phyloP scores from a whole-genome alignment of 78 protist genomes.

The Guillardia theta region DNA sequence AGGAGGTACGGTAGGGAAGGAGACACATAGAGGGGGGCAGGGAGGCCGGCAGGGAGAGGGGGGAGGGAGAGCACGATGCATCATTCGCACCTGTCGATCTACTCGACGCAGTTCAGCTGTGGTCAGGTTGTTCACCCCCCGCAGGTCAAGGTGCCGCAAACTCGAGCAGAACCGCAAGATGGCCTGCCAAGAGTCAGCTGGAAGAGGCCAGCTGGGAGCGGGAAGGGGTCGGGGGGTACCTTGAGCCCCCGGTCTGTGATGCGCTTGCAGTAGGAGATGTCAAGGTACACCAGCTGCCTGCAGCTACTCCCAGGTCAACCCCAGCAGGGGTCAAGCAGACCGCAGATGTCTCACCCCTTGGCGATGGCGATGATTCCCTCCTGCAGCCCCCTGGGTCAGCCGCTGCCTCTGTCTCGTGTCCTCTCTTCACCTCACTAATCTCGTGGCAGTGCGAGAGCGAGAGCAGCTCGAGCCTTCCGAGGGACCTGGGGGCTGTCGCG shows the following conservation, averaged over 20 bases:
- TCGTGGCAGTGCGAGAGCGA: not conserved
- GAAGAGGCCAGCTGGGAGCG: not conserved
- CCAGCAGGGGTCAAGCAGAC: not conserved
- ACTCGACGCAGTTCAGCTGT: not conserved
- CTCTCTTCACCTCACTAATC: too few relatives aligned
- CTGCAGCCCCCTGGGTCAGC: too few relatives aligned
- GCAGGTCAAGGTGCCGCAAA: not conserved
- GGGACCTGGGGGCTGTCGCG: too few relatives aligned
- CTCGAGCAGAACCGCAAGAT: not conserved
- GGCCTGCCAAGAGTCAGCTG: not conserved
- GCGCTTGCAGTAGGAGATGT: not conserved
- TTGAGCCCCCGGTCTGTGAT: not conserved
- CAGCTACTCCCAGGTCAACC: not conserved
- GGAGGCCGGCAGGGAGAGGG: too few relatives aligned
- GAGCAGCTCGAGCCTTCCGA: not conserved
- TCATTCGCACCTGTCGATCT: not conserved
- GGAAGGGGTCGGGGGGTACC: too few relatives aligned
- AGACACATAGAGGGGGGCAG: too few relatives aligned
- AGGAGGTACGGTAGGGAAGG: too few relatives aligned
- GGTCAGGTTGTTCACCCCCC: not conserved
- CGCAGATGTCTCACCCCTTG: not conserved
- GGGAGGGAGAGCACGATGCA: too few relatives aligned
- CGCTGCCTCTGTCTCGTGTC: too few relatives aligned
- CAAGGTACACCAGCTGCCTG: not conserved
- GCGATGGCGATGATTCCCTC: not conserved